Base-by-base conservation (phyloP, 805 yeast species). In the Myxozyma mucilagina region DNA sequence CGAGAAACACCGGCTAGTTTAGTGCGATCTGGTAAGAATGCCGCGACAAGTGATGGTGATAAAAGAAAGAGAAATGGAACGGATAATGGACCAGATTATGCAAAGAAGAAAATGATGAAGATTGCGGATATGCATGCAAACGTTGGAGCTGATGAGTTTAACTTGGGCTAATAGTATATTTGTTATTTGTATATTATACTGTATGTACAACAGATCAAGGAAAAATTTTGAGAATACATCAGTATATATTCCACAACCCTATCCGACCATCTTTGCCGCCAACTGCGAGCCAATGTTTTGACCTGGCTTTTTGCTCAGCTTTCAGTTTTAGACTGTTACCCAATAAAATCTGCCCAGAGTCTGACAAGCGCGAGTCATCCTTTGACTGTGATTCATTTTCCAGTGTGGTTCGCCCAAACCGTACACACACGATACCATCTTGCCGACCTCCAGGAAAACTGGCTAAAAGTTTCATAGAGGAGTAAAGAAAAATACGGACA, bases 1-100 rank as follows among this genome's bases (percentile, higher is more conserved):
- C 84, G 99, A 75, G 99, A 94, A 69, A 87, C 96, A 7, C 99
- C 99, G 34, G 90, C 61, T 5, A 49, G 44, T 44, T 88, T 77
- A 84, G 83, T 68, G 78, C 88, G 71, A 90, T 47, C 92, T 36
- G 74, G 75, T 39, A 69, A 76, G 41, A 56, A 63, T 7, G 43
- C 69, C 61, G 38, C 74, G 70, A 36, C 72, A 67, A 54, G 54
- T 18, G 47, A 66, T 47, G 63, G 56, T 11, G 69, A 56, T 53
- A 71, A 47, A 70, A 69, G 63, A 42, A 48, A 43, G 65, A 49
- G 58, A 53, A 34, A 58, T 16, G 65, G 67, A 53, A 59, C 56
- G 60, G 48, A 71, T 74, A 16, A 74, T 74, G 78, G 77, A 70
- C 85, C 84, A 69, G 89, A 86, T 70, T 87, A 86, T 72, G 84